Conservation (phyloP, 345 rosid species). For the Eucalyptus pumila region DNA sequence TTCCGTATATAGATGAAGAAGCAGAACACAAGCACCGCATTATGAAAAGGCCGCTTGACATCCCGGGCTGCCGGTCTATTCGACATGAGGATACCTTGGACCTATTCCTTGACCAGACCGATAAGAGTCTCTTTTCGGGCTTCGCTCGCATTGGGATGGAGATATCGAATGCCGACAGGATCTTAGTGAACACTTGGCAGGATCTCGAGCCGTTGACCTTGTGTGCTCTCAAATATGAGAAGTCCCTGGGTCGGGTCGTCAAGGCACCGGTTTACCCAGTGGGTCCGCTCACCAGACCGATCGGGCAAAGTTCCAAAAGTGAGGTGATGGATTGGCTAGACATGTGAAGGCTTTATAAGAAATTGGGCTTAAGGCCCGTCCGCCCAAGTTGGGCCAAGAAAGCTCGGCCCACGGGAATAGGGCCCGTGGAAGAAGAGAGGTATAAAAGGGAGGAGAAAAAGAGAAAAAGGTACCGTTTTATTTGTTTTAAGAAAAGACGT, state of each 20-base stretch:
- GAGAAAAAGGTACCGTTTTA: no score
- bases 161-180: slow-evolving; percentile 22
- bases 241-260: neutral
- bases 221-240: neutral
- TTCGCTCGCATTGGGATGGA: slow-evolving; percentile 2
- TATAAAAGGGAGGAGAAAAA: no score
- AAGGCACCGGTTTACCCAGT: neutral
- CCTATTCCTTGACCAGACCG: neutral
- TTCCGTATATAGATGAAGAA: slow-evolving; percentile 13
- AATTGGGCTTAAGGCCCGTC: no score
- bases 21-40: slow-evolving; percentile 6
- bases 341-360: no score
- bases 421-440: no score
- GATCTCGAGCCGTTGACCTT: slow-evolving; percentile 24
- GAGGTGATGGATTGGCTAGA: slow-evolving; percentile 25
- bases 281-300: slow-evolving; percentile 4
- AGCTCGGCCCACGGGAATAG: no score
- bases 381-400: no score
- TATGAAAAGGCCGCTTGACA: slow-evolving; percentile 2
- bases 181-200: slow-evolving; percentile 46
- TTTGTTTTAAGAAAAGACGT: no score
- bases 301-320: neutral
- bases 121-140: neutral
- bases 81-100: slow-evolving; percentile 25
- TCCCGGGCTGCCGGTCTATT: slow-evolving; percentile 50